These are phyloP conservation scores for Pestalotiopsis sp. DNA, from an alignment of 2,329 filamentous ascomycete genomes.

Conservation along the genomic window DNA sequence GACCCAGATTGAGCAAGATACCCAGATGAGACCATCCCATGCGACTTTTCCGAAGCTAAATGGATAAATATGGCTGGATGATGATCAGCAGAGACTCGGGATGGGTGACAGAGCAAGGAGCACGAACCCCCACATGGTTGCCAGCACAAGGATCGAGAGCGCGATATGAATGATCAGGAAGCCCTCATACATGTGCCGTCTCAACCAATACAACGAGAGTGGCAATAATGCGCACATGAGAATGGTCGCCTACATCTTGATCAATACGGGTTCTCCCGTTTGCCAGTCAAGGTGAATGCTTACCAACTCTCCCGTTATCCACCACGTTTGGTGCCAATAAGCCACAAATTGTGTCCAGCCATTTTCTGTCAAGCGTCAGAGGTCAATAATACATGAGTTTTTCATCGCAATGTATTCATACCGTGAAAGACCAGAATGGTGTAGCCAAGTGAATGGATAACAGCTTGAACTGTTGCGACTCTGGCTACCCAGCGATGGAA, in stretches of 20 bases:
- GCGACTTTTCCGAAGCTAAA: slow-evolving; percentile 23
- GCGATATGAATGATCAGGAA: slow-evolving; percentile 54
- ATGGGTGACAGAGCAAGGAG: slow-evolving; percentile 14
- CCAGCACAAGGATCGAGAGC: slow-evolving; percentile 51
- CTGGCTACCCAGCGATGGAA: slow-evolving; percentile 71
- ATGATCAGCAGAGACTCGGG: not conserved
- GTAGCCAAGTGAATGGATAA: slow-evolving; percentile 65
- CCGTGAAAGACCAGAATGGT: slow-evolving; percentile 45
- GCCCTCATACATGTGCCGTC: slow-evolving; percentile 53
- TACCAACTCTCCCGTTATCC: slow-evolving; percentile 51
- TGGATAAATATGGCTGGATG: not conserved
- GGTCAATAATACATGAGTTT: not conserved
- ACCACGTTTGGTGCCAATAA: slow-evolving; percentile 48
- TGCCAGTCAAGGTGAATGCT: slow-evolving; percentile 15
- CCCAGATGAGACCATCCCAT: slow-evolving; percentile 53
- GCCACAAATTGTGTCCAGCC: slow-evolving; percentile 36
- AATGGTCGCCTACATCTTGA: slow-evolving; percentile 39
- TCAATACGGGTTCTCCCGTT: not conserved
- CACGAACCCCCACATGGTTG: slow-evolving; percentile 54
- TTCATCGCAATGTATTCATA: slow-evolving; percentile 17
- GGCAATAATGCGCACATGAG: slow-evolving; percentile 47
- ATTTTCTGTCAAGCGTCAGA: slow-evolving; percentile 31
- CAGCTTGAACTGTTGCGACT: slow-evolving; percentile 61
- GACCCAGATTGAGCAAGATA: slow-evolving; percentile 50
- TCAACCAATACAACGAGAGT: slow-evolving; percentile 54